Conservation (phyloP, 441 rosid species). For the Breynia disticha region DNA sequence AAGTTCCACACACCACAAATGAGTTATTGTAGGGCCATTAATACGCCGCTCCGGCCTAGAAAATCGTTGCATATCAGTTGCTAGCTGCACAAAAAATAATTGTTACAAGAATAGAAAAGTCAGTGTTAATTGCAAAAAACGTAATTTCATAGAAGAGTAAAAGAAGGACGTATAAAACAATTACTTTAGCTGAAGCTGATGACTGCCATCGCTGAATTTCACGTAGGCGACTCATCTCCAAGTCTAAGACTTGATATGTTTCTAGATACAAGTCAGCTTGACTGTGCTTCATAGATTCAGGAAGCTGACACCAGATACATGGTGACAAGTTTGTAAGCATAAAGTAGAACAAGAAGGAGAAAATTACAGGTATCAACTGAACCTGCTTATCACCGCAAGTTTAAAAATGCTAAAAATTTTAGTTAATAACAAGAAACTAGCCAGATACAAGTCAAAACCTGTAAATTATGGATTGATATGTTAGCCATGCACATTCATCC, state of each 20-base stretch:
- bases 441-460: not conserved
- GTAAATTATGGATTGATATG: not conserved
- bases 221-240: slow-evolving; percentile 97
- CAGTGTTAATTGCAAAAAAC: not conserved
- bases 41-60: slow-evolving; percentile 97
- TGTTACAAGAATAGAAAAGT: not conserved
- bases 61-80: slow-evolving; percentile 99
- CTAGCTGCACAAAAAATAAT: slow-evolving; percentile 60
- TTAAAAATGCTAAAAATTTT: no score
- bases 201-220: slow-evolving; percentile 99
- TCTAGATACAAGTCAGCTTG: slow-evolving; percentile 96
- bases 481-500: not conserved
- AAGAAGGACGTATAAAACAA: slow-evolving; percentile 13
- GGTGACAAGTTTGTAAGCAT: slow-evolving; percentile 1
- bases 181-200: slow-evolving; percentile 88
- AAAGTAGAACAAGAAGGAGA: slow-evolving; percentile 8
- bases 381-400: not conserved
- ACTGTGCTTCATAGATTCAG: slow-evolving; percentile 98
- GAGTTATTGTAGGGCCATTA: slow-evolving; percentile 95
- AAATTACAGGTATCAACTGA: slow-evolving; percentile 7
- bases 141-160: slow-evolving; percentile 4
- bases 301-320: slow-evolving; percentile 60
- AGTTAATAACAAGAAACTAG: not conserved
- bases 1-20: slow-evolving; percentile 56
- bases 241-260: slow-evolving; percentile 98